A percentile compares a stretch with the other conserved stretches of the same genome.
Evolutionary conservation across 2,329 filamentous ascomycete species (phyloP).

Genomic region (Coniochaeta prunicola): DNA sequence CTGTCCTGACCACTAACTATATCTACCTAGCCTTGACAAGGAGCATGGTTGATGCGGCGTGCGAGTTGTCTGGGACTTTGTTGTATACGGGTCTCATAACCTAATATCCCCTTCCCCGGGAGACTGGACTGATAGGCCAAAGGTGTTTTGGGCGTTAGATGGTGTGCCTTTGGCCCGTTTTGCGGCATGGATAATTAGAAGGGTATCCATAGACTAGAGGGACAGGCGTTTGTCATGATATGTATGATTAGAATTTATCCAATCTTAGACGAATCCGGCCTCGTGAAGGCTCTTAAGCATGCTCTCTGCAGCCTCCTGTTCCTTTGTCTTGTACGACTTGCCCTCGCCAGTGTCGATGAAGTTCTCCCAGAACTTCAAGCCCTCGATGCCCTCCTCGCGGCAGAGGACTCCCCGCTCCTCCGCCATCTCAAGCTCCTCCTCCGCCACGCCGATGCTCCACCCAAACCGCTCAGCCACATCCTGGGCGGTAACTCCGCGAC

Average conservation of each 20-base stretch:
- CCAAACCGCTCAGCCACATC: constrained; percentile 85
- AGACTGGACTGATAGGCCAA: neutral
- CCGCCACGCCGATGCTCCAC: constrained; percentile 94
- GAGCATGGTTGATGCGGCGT: neutral
- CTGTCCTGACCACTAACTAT: constrained; percentile 28
- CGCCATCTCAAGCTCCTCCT: constrained; percentile 94
- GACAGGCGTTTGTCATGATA: constrained; percentile 6
- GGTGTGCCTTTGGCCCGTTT: neutral
- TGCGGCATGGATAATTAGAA: neutral
- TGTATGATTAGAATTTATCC: neutral
- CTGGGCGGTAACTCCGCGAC: constrained; percentile 80
- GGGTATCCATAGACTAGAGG: neutral
- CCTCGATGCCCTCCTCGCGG: constrained; percentile 86
- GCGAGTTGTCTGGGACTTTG: neutral
- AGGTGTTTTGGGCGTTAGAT: neutral
- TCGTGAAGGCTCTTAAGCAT: constrained; percentile 35
- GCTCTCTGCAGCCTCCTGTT: constrained; percentile 29
- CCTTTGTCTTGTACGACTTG: constrained; percentile 19
- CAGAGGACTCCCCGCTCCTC: constrained; percentile 85
- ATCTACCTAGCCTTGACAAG: neutral
- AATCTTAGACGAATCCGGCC: constrained; percentile 29
- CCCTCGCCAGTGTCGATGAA: constrained; percentile 43
- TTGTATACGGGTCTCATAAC: neutral
- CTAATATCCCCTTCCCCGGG: neutral
- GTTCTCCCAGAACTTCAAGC: constrained; percentile 91